These are phyloP conservation scores for Apodospora peruviana DNA, from an alignment of 495 filamentous ascomycete species.

Conservation along the genomic window DNA sequence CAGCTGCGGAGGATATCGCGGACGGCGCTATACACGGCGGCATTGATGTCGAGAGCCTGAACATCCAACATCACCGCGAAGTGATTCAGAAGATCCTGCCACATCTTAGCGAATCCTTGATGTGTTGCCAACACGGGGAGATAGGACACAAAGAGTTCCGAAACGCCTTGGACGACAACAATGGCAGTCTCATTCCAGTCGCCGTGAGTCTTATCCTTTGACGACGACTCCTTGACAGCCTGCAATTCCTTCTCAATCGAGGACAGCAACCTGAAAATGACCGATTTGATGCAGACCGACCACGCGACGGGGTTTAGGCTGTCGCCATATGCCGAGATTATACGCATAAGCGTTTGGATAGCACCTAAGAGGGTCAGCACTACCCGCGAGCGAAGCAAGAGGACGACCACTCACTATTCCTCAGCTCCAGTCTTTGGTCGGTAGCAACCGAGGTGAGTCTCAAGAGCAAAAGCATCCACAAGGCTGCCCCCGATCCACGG, in stretches of 20 bases:
- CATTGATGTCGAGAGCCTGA: constrained; percentile 61
- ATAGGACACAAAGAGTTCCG: constrained; percentile 62
- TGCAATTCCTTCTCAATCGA: constrained; percentile 46
- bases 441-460: constrained; percentile 70
- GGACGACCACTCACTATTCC: constrained; percentile 72
- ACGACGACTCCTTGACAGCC: constrained; percentile 15
- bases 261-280: constrained; percentile 69
- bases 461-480: constrained; percentile 83
- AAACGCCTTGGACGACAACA: constrained; percentile 64
- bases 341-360: constrained; percentile 82
- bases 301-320: constrained; percentile 72
- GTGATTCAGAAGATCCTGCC: constrained; percentile 63
- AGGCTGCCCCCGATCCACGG: constrained; percentile 50
- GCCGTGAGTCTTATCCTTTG: constrained; percentile 34
- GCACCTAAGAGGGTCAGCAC: constrained; percentile 46
- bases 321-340: constrained; percentile 87
- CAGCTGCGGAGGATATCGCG: constrained; percentile 58
- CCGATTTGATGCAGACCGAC: constrained; percentile 73
- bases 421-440: constrained; percentile 75
- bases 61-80: constrained; percentile 56
- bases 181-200: constrained; percentile 76
- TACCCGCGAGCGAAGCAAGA: too few relatives aligned
- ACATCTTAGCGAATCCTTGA: constrained; percentile 54
- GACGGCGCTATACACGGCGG: constrained; percentile 64
- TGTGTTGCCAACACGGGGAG: constrained; percentile 55